A percentile compares a stretch with the other conserved stretches of the same genome.
Evolutionary conservation across 305 asterid species (phyloP).

Genomic region (Fraxinus greggii): DNA sequence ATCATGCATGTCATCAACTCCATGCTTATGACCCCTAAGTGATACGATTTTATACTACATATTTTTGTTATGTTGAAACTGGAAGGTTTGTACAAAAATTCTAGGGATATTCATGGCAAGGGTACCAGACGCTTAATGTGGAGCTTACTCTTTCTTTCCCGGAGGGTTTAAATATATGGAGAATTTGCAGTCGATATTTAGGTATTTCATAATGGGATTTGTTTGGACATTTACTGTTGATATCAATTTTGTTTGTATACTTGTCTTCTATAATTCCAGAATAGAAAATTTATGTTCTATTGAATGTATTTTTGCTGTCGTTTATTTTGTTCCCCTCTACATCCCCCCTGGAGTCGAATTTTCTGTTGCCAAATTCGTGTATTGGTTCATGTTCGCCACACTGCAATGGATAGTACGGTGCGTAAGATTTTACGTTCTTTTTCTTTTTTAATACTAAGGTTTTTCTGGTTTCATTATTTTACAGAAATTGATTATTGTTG

Average conservation of each 20-base stretch:
- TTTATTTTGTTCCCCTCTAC: not conserved
- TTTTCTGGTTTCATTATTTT: not conserved
- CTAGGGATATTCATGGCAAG: not conserved
- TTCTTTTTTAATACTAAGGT: not conserved
- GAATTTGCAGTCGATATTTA: constrained; percentile 17
- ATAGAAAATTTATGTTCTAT: not conserved
- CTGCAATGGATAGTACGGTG: not conserved
- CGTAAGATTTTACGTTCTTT: not conserved
- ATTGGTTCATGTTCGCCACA: not conserved
- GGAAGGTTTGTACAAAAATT: constrained; percentile 24
- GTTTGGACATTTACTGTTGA: constrained; percentile 27
- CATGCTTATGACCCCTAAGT: constrained; percentile 68
- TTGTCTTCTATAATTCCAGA: not conserved
- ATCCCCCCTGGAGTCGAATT: not conserved
- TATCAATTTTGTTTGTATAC: constrained; percentile 39
- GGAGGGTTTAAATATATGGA: constrained; percentile 14
- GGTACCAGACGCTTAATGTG: constrained; percentile 15
- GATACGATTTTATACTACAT: constrained; percentile 21
- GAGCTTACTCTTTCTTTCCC: constrained; percentile 5
- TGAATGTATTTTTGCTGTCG: not conserved
- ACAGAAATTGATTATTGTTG: not conserved
- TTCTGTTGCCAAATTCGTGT: not conserved
- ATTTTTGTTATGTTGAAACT: not conserved
- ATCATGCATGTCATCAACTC: constrained; percentile 85
- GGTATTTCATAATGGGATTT: constrained; percentile 19